A percentile compares a stretch with the other conserved stretches of the same genome.
These are phyloP conservation scores for Salvia sclarea DNA, from an alignment of 305 asterid genomes.

Conservation along the genomic window DNA sequence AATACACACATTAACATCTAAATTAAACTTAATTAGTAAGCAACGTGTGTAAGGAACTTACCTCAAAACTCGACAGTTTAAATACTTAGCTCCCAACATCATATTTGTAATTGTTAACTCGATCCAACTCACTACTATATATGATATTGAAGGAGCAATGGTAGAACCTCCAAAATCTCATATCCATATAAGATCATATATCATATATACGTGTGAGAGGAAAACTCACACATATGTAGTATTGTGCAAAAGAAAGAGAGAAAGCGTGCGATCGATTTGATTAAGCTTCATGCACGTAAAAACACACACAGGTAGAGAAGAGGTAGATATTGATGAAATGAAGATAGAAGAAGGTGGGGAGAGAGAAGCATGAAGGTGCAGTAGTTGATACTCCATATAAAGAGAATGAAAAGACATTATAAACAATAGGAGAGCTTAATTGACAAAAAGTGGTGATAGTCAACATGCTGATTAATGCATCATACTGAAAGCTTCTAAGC, in stretches of 20 bases:
- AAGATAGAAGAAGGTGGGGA: no score
- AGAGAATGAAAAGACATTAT: no score
- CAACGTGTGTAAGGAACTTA: background rate
- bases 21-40: background rate
- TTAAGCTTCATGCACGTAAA: no score
- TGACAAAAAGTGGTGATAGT: conserved; percentile 39
- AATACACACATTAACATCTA: background rate
- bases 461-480: conserved; percentile 38
- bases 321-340: no score
- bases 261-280: no score
- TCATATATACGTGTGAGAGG: no score
- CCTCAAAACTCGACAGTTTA: background rate
- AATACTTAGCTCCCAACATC: background rate
- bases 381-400: conserved; percentile 2
- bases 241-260: no score
- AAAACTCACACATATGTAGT: no score
- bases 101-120: background rate
- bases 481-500: conserved; percentile 32
- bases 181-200: background rate
- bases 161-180: background rate
- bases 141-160: background rate
- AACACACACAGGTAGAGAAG: background rate
- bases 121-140: background rate
- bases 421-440: conserved; percentile 22
- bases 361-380: no score